phyloP scores from a whole-genome alignment of 2,329 filamentous ascomycete species.

The Beauveria brongniartii region DNA sequence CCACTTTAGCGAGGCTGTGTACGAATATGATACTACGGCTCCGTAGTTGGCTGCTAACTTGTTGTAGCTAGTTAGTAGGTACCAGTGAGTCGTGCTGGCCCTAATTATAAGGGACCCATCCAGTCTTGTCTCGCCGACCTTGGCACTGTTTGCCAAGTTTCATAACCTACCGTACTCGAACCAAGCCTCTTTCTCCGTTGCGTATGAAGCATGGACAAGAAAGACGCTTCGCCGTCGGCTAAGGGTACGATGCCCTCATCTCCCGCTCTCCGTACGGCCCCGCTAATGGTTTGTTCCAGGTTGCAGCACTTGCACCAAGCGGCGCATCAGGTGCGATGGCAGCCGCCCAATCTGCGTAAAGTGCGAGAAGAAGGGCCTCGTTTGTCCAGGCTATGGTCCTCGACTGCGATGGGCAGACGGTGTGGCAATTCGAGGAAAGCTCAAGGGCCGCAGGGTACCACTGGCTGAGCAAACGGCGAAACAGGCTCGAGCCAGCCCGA shows the following conservation, averaged over 20 bases:
- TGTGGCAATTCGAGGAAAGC: constrained; percentile 20
- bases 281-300: constrained; percentile 12
- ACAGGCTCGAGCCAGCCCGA: not conserved
- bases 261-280: not conserved
- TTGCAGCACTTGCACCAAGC: constrained; percentile 21
- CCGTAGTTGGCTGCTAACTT: too few species aligned
- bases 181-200: not conserved
- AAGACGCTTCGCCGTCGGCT: not conserved
- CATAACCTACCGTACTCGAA: too few species aligned
- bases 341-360: constrained; percentile 19
- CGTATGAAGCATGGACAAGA: not conserved
- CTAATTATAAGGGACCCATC: too few species aligned
- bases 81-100: too few species aligned
- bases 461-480: not conserved
- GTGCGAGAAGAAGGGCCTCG: constrained; percentile 21
- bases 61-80: too few species aligned
- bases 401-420: constrained; percentile 22
- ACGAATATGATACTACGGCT: too few species aligned
- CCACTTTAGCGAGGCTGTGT: too few species aligned
- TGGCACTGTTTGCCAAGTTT: not conserved
- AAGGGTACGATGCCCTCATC: constrained; percentile 1
- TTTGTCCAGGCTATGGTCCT: constrained; percentile 20
- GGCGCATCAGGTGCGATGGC: constrained; percentile 23
- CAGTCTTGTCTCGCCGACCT: not conserved
- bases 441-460: constrained; percentile 17